Base-by-base conservation (phyloP, 179 eudicot species). In the Heliamphora pulchella region DNA sequence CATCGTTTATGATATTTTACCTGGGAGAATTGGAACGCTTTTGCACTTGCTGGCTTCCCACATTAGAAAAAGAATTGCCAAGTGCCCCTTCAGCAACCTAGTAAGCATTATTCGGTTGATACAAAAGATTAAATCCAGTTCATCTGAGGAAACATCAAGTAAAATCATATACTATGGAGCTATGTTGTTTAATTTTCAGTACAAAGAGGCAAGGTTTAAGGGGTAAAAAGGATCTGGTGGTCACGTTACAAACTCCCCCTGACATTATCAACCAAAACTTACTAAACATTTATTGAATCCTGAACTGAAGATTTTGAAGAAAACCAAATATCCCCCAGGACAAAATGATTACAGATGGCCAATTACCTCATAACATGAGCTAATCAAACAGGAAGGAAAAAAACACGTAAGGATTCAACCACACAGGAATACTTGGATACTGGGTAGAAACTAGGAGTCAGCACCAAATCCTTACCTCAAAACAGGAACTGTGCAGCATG, bases 1-100 rank as follows among this genome's bases (percentile, higher is more conserved):
- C n/a, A 54, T 14, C 15, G n/a, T 63, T 50, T 46, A 20, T 13
- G 57, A 50, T 47, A 54, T 10, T 15, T 84, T 87, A 91, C 95
- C 95, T 86, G 78, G 88, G 85, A 67, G 90, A 86, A 77, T 84
- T 75, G 31, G 79, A 82, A 81, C 79, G 86, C 74, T 86, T 89
- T 71, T 73, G 76, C 43, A 73, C 77, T 77, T 80, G 89, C 80
- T 88, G 92, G 80, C 62, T 81, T 64, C 68, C 82, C 62, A 67
- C 61, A 66, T 81, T 71, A 14, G 86, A 85, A 58, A 88, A 83
- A 77, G 86, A 76, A 85, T 80, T 78, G 66, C 82, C 73, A 58
- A 73, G 77, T 73, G 85, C 83, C 62, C 80, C 78, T 81, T 86
- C 91, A 74, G 81, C 83, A 74, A 79, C 88, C 91, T 91, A 86